phyloP scores from a whole-genome alignment of 805 yeast species.

The Ogataea henricii region DNA sequence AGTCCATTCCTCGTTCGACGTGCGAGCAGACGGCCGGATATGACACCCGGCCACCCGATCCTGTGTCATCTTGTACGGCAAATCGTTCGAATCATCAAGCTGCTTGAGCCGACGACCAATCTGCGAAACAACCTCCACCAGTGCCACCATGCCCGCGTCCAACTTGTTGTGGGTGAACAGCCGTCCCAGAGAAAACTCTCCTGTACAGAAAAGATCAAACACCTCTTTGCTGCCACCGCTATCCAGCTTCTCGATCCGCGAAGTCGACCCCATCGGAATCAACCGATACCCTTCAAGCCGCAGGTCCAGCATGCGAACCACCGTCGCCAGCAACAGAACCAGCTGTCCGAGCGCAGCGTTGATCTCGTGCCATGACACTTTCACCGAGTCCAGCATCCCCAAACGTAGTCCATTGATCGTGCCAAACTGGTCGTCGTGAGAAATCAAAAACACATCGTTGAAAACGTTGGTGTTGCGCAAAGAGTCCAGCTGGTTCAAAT shows the following conservation, averaged over 20 bases:
- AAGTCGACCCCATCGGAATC: slow-evolving; percentile 82
- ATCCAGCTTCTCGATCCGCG: slow-evolving; percentile 65
- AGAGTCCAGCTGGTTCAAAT: slow-evolving; percentile 65
- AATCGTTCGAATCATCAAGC: slow-evolving; percentile 56
- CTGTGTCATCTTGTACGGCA: slow-evolving; percentile 72
- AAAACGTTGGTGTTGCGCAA: slow-evolving; percentile 79
- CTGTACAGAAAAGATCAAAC: slow-evolving; percentile 64
- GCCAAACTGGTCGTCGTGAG: slow-evolving; percentile 82
- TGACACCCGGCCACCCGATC: slow-evolving; percentile 79
- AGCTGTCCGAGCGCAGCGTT: slow-evolving; percentile 91
- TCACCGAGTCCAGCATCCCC: slow-evolving; percentile 62
- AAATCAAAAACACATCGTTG: slow-evolving; percentile 79
- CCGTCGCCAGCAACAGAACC: slow-evolving; percentile 65
- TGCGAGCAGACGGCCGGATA: slow-evolving; percentile 64
- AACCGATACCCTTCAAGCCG: slow-evolving; percentile 61
- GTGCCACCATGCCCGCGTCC: slow-evolving; percentile 79
- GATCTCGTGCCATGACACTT: slow-evolving; percentile 86
- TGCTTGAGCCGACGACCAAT: slow-evolving; percentile 47
- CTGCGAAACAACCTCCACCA: slow-evolving; percentile 61
- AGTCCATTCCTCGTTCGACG: slow-evolving; percentile 82
- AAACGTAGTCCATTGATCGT: slow-evolving; percentile 82
- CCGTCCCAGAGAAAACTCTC: slow-evolving; percentile 73
- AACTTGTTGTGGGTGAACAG: slow-evolving; percentile 71
- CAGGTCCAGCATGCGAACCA: slow-evolving; percentile 57
- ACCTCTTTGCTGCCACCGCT: slow-evolving; percentile 39